These are phyloP conservation scores for Aspergillus biplanus DNA, from an alignment of 495 filamentous ascomycete species.

Conservation along the genomic window DNA sequence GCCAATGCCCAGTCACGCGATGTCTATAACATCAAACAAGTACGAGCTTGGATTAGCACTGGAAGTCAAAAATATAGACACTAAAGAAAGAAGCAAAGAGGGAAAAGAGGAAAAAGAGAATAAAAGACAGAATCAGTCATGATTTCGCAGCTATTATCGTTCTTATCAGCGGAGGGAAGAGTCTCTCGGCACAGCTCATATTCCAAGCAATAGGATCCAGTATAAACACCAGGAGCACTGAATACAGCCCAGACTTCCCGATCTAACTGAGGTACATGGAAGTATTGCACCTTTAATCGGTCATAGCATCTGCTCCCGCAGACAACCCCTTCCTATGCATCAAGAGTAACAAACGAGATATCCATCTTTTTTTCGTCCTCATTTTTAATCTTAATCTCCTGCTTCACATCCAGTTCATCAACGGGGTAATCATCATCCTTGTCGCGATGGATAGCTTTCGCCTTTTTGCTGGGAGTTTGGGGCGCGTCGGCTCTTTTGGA, in stretches of 20 bases:
- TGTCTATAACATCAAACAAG: too few species aligned
- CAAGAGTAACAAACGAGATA: conserved; percentile 5
- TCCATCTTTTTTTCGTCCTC: conserved; percentile 13
- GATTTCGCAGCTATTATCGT: too few species aligned
- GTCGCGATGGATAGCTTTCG: background rate
- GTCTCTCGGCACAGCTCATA: background rate
- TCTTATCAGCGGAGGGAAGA: too few species aligned
- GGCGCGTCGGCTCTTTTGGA: conserved; percentile 4
- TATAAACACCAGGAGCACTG: background rate
- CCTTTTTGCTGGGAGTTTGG: conserved; percentile 2
- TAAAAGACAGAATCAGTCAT: background rate
- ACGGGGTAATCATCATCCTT: background rate
- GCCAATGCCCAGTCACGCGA: too few species aligned
- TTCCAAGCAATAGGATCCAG: background rate
- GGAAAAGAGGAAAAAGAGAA: background rate
- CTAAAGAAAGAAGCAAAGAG: background rate
- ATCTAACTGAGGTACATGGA: too few species aligned
- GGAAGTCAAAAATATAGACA: too few species aligned
- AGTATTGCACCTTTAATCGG: background rate
- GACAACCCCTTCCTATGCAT: background rate
- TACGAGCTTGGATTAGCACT: too few species aligned
- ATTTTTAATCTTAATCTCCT: conserved; percentile 3
- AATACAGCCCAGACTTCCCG: background rate
- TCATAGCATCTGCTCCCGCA: background rate
- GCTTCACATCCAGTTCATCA: background rate